Conservation (phyloP, 805 yeast species). For the Pichia rugopelliculosa region DNA sequence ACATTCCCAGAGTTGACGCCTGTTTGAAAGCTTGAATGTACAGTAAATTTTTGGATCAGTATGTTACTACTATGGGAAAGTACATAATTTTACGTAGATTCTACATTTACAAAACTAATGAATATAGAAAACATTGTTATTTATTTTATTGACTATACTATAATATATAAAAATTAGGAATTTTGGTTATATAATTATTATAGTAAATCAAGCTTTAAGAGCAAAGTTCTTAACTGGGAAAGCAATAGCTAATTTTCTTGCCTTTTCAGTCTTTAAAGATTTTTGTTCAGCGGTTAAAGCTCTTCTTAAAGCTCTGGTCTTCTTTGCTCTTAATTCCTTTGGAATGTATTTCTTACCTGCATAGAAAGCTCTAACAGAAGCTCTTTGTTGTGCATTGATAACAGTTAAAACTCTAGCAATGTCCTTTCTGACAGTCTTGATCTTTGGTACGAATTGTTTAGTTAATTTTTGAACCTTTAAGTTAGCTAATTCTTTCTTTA, state of each 20-base stretch:
- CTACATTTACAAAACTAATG: not conserved
- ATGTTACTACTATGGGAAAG: too few species aligned
- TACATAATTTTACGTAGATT: too few species aligned
- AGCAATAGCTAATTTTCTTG: slow-evolving; percentile 86
- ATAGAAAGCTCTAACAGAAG: slow-evolving; percentile 90
- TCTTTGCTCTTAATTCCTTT: slow-evolving; percentile 98
- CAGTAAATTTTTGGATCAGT: too few species aligned
- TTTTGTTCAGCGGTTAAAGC: slow-evolving; percentile 84
- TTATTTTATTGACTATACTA: slow-evolving; percentile 3
- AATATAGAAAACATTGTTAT: not conserved
- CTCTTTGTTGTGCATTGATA: slow-evolving; percentile 96
- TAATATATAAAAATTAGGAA: slow-evolving; percentile 4
- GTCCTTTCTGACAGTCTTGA: slow-evolving; percentile 95
- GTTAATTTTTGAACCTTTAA: slow-evolving; percentile 94
- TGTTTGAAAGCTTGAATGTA: too few species aligned
- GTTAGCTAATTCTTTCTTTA: slow-evolving; percentile 93
- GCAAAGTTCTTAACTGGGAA: slow-evolving; percentile 99
- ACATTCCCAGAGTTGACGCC: too few species aligned
- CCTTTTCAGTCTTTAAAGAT: slow-evolving; percentile 74
- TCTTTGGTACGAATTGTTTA: slow-evolving; percentile 90
- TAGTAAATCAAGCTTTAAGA: slow-evolving; percentile 80
- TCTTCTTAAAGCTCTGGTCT: slow-evolving; percentile 99
- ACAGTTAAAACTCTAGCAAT: slow-evolving; percentile 97
- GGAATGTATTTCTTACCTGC: slow-evolving; percentile 92
- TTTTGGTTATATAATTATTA: not conserved